Evolutionary conservation across 2,329 filamentous ascomycete species (phyloP).

Genomic region (Arthrinium phaeospermum): DNA sequence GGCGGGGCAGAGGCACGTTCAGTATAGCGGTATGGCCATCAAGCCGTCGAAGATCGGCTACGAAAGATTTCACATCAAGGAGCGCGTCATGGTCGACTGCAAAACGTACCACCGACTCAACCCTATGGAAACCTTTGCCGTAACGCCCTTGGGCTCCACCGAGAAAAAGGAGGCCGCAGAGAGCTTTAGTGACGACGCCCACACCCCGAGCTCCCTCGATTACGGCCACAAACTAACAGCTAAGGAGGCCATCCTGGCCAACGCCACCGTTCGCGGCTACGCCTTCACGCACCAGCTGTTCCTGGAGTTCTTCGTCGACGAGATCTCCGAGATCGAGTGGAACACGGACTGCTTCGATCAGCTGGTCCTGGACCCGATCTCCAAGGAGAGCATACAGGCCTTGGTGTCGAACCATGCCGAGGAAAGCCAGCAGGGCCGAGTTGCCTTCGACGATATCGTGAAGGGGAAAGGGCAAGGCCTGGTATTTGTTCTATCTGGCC

Average conservation of each 20-base stretch:
- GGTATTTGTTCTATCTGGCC: slow-evolving; percentile 49
- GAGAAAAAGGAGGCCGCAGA: slow-evolving; percentile 30
- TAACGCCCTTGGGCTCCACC: slow-evolving; percentile 29
- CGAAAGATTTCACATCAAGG: slow-evolving; percentile 36
- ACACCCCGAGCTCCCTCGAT: too few relatives aligned
- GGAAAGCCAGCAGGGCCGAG: neutral
- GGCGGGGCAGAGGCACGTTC: slow-evolving; percentile 40
- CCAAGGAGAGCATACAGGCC: slow-evolving; percentile 58
- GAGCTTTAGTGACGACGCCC: slow-evolving; percentile 4
- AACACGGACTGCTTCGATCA: slow-evolving; percentile 54
- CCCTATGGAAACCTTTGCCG: slow-evolving; percentile 29
- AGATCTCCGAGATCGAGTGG: slow-evolving; percentile 52
- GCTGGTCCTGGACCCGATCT: slow-evolving; percentile 53
- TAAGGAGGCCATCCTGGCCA: slow-evolving; percentile 33
- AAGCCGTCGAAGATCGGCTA: slow-evolving; percentile 26
- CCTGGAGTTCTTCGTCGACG: slow-evolving; percentile 45
- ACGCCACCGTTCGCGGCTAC: slow-evolving; percentile 38
- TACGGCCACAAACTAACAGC: slow-evolving; percentile 29
- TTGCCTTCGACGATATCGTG: slow-evolving; percentile 23
- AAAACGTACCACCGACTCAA: slow-evolving; percentile 40
- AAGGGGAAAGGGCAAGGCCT: slow-evolving; percentile 41
- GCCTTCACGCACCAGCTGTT: slow-evolving; percentile 39
- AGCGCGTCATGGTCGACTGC: slow-evolving; percentile 43
- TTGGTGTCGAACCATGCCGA: slow-evolving; percentile 35
- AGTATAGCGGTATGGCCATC: slow-evolving; percentile 40